These are phyloP conservation scores for Clonostachys rhizophaga DNA, from an alignment of 2,329 filamentous ascomycete species.

Conservation along the genomic window DNA sequence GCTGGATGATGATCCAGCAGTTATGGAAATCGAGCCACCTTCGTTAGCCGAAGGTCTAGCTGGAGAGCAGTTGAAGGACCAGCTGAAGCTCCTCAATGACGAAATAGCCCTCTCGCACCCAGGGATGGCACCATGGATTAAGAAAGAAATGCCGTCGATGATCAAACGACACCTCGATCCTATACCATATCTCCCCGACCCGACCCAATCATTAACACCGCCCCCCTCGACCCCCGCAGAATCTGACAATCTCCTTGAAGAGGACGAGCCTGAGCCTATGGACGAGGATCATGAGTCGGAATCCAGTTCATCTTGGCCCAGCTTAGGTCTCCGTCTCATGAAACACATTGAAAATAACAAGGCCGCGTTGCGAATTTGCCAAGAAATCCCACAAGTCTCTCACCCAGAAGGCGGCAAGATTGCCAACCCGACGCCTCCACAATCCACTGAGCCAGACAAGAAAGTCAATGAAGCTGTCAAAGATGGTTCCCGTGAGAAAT, in stretches of 20 bases:
- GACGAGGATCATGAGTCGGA: slow-evolving; percentile 11
- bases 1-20: slow-evolving; percentile 60
- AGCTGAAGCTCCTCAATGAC: slow-evolving; percentile 49
- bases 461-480: slow-evolving; percentile 4
- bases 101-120: slow-evolving; percentile 55
- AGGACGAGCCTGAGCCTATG: slow-evolving; percentile 1
- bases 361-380: slow-evolving; percentile 20
- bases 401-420: too few species aligned
- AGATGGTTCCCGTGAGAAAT: slow-evolving; percentile 2
- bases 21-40: slow-evolving; percentile 57
- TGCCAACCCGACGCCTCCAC: too few species aligned
- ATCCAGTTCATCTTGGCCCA: slow-evolving; percentile 20
- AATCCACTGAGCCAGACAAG: not conserved
- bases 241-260: slow-evolving; percentile 1
- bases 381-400: slow-evolving; percentile 8
- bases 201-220: slow-evolving; percentile 30
- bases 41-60: slow-evolving; percentile 60
- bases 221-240: slow-evolving; percentile 11
- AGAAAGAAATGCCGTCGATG: slow-evolving; percentile 42
- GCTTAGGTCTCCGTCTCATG: slow-evolving; percentile 24
- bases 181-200: slow-evolving; percentile 56
- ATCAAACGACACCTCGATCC: slow-evolving; percentile 55
- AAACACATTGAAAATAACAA: slow-evolving; percentile 19
- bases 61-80: slow-evolving; percentile 54
- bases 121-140: slow-evolving; percentile 51